phyloP scores from a whole-genome alignment of 2,329 filamentous ascomycete species.

The Orbilia blumenaviensis region DNA sequence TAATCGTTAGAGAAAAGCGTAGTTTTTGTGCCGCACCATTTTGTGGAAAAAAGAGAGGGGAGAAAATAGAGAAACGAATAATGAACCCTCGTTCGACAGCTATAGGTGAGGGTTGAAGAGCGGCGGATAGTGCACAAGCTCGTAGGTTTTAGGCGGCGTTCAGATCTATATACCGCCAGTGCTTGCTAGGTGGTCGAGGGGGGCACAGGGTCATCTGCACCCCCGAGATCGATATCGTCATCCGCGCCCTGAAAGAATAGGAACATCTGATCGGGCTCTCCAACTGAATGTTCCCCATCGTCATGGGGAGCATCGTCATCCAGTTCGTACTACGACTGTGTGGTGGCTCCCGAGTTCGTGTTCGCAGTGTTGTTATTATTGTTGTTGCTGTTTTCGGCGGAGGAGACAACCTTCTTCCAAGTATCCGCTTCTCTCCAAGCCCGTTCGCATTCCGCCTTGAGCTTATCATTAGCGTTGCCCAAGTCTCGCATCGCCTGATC shows the following conservation, averaged over 20 bases:
- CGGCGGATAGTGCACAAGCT: not conserved
- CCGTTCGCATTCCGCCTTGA: slow-evolving; percentile 80
- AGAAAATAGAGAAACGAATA: slow-evolving; percentile 4
- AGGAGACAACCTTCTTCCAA: slow-evolving; percentile 72
- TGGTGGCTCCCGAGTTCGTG: slow-evolving; percentile 12
- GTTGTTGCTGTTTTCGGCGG: slow-evolving; percentile 30
- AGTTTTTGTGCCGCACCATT: slow-evolving; percentile 52
- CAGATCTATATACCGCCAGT: not conserved
- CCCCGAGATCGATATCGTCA: too few relatives aligned
- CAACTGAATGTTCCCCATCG: slow-evolving; percentile 54
- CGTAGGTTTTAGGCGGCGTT: not conserved
- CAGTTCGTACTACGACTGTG: slow-evolving; percentile 32
- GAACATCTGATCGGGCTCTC: not conserved
- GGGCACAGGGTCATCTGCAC: too few relatives aligned
- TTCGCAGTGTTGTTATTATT: slow-evolving; percentile 10
- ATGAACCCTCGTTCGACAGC: slow-evolving; percentile 23
- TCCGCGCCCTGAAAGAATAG: not conserved
- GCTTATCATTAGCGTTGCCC: slow-evolving; percentile 84
- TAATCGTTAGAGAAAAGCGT: slow-evolving; percentile 46
- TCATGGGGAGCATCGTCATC: slow-evolving; percentile 36
- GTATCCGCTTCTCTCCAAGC: slow-evolving; percentile 80
- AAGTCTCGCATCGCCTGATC: slow-evolving; percentile 90
- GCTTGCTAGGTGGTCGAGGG: not conserved
- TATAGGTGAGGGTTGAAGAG: slow-evolving; percentile 14
- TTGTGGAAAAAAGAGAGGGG: slow-evolving; percentile 15